Evolutionary conservation across 2,329 filamentous ascomycete genomes (phyloP), one percentile per base, ranked within the genome.

Genomic region (Fusarium foetens): DNA sequence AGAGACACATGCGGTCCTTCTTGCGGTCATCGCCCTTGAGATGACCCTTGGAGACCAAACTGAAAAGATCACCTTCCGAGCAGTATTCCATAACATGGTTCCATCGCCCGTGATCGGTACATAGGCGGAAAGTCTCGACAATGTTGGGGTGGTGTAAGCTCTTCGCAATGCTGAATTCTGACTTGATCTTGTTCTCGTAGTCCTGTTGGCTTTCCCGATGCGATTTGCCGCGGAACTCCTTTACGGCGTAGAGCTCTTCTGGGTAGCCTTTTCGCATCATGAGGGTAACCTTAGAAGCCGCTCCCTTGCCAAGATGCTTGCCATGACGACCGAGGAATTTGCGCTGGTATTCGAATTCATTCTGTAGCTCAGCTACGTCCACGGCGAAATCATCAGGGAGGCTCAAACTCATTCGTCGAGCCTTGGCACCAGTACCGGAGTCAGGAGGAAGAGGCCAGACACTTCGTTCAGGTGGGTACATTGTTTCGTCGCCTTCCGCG

Each of bases 31-130:
- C 86, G 6, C 85, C 82, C 63, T 85, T 88, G 71, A 97, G 89
- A 75, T 92, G 91, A 38, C 88, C 88, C 79, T 91, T 92, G 72
- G 91, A 88, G 42, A 97, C 91, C 17, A 97, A 84, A 69, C 87
- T 86, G 80, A 92, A 95, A 10, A 97, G 84, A 78, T 97, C 94
- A 49, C 94, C 94, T 74, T 94, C 90, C 6, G 89, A 87, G 83
- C 94, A 97, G 80, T 93, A 97, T 79, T 97, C 94, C 94, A 97
- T 97, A 62, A 97, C 93, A 79, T 97, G 93, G 79, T 94, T 95
- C 92, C 93, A 97, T 42, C 92, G 90, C 36, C 89, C 90, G 74
- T 91, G 88, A 74, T 94, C 88, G 19, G 88, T 90, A 83, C 94
- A 96, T 10, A 97, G 86, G 35, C 91, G 89, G 61, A 94, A 83